Percentiles rank a stretch among this genome's conserved stretches.
Conservation (phyloP, 208 protist species). For the Trichomonas gallinae region DNA sequence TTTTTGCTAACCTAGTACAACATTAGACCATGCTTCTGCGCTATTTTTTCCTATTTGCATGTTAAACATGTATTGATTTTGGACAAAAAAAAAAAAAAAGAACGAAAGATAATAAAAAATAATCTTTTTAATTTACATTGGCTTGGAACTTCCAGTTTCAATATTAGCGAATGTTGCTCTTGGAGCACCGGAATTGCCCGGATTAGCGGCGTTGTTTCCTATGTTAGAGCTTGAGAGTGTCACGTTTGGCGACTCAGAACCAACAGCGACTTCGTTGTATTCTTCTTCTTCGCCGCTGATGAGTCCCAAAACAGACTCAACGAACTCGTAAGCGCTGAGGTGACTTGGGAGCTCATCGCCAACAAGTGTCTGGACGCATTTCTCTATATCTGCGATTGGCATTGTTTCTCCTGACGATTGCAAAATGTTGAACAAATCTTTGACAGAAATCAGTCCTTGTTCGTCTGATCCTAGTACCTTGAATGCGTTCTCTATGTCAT, state of each 20-base stretch:
- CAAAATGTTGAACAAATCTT: neutral
- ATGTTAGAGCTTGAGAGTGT: neutral
- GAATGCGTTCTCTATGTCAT: neutral
- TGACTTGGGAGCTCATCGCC: neutral
- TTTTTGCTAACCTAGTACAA: too few species aligned
- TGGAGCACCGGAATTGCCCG: neutral
- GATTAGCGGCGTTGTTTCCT: neutral
- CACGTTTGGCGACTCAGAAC: neutral
- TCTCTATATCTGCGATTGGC: neutral
- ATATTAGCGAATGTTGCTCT: neutral
- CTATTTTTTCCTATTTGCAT: too few species aligned
- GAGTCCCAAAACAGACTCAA: neutral
- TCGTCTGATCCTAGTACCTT: neutral
- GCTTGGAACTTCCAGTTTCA: neutral
- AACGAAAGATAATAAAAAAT: neutral
- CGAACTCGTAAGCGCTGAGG: neutral
- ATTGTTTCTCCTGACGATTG: neutral
- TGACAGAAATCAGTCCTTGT: neutral
- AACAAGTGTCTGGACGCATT: neutral
- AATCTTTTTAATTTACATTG: neutral
- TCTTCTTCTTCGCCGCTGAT: neutral
- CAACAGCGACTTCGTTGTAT: neutral
- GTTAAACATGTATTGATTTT: too few species aligned
- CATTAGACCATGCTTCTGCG: too few species aligned
- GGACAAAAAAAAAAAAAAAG: too few species aligned